These are phyloP conservation scores for Eimeria acervulina DNA, from an alignment of 169 alveolate species.

Conservation along the genomic window DNA sequence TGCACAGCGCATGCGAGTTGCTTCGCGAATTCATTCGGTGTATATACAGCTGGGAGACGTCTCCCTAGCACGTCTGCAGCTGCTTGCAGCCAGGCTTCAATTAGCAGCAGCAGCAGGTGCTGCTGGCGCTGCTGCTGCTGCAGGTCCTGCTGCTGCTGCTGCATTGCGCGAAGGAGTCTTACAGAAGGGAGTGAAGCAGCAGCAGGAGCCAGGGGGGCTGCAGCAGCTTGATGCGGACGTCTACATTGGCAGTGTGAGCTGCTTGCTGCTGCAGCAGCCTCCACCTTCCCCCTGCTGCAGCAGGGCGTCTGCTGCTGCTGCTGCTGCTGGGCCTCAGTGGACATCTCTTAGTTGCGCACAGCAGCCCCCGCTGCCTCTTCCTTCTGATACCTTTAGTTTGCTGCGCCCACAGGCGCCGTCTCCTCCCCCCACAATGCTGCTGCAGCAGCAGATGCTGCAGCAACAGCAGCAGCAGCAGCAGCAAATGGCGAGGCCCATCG, in stretches of 20 bases:
- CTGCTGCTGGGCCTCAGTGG: conserved; percentile 16
- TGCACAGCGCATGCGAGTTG: background rate
- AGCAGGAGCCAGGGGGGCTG: background rate
- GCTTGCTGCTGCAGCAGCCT: conserved; percentile 65
- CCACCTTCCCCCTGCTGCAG: conserved; percentile 37
- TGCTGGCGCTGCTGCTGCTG: background rate
- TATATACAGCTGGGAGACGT: background rate
- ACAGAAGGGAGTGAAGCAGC: background rate
- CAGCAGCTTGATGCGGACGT: conserved; percentile 21
- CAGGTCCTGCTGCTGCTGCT: background rate
- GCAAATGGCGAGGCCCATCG: conserved; percentile 22
- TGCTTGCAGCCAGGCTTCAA: background rate
- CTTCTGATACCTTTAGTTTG: background rate
- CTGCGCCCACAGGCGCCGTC: background rate
- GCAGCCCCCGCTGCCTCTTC: background rate
- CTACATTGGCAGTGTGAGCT: conserved; percentile 4
- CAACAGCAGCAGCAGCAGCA: conserved; percentile 41
- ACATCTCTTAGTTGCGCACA: background rate
- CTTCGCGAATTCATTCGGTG: background rate
- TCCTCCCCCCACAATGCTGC: background rate
- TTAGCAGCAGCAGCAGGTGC: conserved; percentile 25
- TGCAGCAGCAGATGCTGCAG: too few relatives aligned
- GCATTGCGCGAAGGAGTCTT: background rate
- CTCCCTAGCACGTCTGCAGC: conserved; percentile 49
- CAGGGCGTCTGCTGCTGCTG: conserved; percentile 40